A percentile compares a stretch with the other conserved stretches of the same genome.
phyloP scores from a whole-genome alignment of 176 grass and related monocot genomes.

The Tillandsia leiboldiana region DNA sequence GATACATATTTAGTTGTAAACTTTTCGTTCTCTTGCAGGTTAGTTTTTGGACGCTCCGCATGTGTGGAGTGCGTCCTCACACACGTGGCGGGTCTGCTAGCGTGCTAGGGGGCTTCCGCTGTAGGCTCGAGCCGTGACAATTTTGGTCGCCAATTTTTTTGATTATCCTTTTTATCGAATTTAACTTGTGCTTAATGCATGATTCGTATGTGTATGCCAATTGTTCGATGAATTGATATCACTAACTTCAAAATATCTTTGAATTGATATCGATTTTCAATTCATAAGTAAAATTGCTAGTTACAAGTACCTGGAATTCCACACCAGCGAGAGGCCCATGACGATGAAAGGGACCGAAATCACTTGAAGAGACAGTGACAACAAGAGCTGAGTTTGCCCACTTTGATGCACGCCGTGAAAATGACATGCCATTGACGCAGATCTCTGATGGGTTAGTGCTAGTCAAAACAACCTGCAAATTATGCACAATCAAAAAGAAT shows the following conservation, averaged over 20 bases:
- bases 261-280: slow-evolving; percentile 1
- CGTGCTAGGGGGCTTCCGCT: too few species aligned
- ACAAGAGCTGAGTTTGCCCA: slow-evolving; percentile 98
- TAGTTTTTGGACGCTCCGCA: too few species aligned
- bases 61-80: too few species aligned
- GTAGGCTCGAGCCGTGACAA: too few species aligned
- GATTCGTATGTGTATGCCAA: too few species aligned
- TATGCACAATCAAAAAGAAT: not conserved
- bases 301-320: slow-evolving; percentile 81
- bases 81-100: too few species aligned
- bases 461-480: slow-evolving; percentile 82
- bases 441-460: slow-evolving; percentile 83
- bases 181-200: too few species aligned
- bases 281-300: not conserved
- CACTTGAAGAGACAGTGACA: slow-evolving; percentile 71
- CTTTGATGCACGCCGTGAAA: slow-evolving; percentile 72
- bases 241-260: slow-evolving; percentile 16
- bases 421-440: slow-evolving; percentile 98
- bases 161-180: too few species aligned
- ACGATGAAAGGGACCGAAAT: slow-evolving; percentile 53
- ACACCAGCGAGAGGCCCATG: slow-evolving; percentile 81
- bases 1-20: too few species aligned
- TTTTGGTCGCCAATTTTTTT: too few species aligned
- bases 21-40: too few species aligned
- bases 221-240: not conserved